Evolutionary conservation across 208 protist genomes (phyloP).

Genomic region (Wallacemonas sp.): DNA sequence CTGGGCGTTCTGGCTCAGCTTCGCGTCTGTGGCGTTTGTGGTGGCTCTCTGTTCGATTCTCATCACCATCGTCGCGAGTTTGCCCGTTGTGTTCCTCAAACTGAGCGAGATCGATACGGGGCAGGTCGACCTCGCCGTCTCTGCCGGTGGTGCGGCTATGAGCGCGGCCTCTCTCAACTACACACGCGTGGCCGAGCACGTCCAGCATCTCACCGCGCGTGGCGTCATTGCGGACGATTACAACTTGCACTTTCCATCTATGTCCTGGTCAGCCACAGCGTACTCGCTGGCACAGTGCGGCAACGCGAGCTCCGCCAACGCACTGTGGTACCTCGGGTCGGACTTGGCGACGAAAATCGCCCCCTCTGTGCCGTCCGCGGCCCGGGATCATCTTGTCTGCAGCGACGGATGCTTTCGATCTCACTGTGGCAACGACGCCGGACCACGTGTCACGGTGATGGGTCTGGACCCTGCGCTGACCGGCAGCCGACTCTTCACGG

Average conservation of each 20-base stretch:
- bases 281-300: constrained; percentile 7
- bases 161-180: constrained; percentile 46
- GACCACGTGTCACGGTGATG: neutral
- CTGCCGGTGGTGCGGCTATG: constrained; percentile 29
- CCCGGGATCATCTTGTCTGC: neutral
- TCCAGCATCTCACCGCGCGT: constrained; percentile 5
- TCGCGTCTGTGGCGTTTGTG: constrained; percentile 60
- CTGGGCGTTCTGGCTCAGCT: constrained; percentile 51
- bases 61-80: constrained; percentile 57
- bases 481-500: neutral
- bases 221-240: neutral
- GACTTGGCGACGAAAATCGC: neutral
- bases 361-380: neutral
- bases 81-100: constrained; percentile 66
- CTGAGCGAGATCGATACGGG: constrained; percentile 49
- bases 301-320: neutral
- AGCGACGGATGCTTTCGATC: neutral
- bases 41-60: constrained; percentile 59
- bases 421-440: neutral
- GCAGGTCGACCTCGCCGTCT: constrained; percentile 48
- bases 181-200: constrained; percentile 21
- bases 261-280: constrained; percentile 8
- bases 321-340: constrained; percentile 6
- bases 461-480: neutral
- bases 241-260: constrained; percentile 6